A percentile compares a stretch with the other conserved stretches of the same genome.
Conservation (phyloP, 345 rosid genomes). For the Theobroma cacao region DNA sequence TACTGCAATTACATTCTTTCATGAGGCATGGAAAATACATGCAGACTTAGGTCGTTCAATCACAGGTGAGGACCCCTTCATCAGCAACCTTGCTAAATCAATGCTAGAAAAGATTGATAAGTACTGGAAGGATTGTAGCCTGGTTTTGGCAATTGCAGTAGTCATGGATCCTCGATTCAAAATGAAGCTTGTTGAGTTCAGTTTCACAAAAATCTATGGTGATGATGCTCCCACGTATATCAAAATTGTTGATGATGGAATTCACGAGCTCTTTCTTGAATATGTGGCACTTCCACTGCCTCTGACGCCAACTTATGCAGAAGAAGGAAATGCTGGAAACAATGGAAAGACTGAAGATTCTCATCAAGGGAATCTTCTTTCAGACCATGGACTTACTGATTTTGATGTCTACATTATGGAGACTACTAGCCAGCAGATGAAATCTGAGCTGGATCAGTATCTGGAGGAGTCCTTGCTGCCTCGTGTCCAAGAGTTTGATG, state of each 20-base stretch:
- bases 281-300: conserved; percentile 73
- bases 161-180: conserved; percentile 99
- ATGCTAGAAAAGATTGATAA: conserved; percentile 66
- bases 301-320: conserved; percentile 57
- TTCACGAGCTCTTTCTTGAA: conserved; percentile 79
- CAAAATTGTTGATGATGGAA: conserved; percentile 75
- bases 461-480: conserved; percentile 81
- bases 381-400: conserved; percentile 71
- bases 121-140: conserved; percentile 84
- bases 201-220: conserved; percentile 79
- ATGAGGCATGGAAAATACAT: conserved; percentile 87
- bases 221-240: conserved; percentile 62
- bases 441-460: conserved; percentile 87
- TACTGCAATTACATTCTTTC: conserved; percentile 60
- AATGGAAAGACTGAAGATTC: conserved; percentile 30
- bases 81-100: conserved; percentile 41
- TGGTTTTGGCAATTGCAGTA: conserved; percentile 77
- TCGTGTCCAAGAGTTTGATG: conserved; percentile 71
- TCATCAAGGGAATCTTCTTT: conserved; percentile 35
- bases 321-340: conserved; percentile 41
- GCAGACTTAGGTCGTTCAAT: conserved; percentile 60
- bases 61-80: conserved; percentile 57
- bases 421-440: conserved; percentile 62
- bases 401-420: conserved; percentile 81
- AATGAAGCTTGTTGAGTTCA: conserved; percentile 94